Evolutionary conservation across 495 filamentous ascomycete genomes (phyloP).

Genomic region (Xylaria bambusicola): DNA sequence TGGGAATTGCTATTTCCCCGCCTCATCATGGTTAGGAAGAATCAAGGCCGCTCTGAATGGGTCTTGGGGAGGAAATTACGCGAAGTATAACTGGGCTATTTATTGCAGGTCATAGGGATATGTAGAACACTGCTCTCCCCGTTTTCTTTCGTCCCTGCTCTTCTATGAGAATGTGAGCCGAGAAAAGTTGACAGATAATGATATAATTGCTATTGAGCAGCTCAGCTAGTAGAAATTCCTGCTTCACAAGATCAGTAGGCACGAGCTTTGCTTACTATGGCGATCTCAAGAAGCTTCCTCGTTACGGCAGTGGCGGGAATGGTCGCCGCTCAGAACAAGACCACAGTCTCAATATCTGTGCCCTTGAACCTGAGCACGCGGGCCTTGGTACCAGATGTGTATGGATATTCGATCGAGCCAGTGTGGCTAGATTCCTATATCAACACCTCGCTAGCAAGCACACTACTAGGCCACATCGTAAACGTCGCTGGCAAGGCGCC

Average conservation of each 20-base stretch:
- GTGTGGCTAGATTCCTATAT: conserved; percentile 33
- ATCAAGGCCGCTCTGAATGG: background rate
- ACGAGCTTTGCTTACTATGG: background rate
- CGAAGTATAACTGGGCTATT: conserved; percentile 3
- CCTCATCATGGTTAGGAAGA: conserved; percentile 7
- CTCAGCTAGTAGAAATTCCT: background rate
- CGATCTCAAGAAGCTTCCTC: conserved; percentile 1
- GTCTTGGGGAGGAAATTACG: background rate
- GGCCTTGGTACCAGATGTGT: conserved; percentile 25
- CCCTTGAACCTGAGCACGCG: conserved; percentile 21
- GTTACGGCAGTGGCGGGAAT: conserved; percentile 19
- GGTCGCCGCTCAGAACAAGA: conserved; percentile 19
- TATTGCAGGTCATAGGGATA: background rate
- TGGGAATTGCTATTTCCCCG: conserved; percentile 3
- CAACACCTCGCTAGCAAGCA: conserved; percentile 28
- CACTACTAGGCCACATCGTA: conserved; percentile 25
- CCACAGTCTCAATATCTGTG: conserved; percentile 15
- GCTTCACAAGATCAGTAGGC: no score
- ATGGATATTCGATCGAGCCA: conserved; percentile 35
- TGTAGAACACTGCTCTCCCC: background rate
- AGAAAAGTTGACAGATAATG: background rate
- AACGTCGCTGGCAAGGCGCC: conserved; percentile 28
- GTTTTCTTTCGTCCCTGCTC: background rate
- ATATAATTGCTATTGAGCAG: background rate
- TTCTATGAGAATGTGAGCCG: background rate